Base-by-base conservation (phyloP, 164 flowering plant species). In the Vitis labrusca region DNA sequence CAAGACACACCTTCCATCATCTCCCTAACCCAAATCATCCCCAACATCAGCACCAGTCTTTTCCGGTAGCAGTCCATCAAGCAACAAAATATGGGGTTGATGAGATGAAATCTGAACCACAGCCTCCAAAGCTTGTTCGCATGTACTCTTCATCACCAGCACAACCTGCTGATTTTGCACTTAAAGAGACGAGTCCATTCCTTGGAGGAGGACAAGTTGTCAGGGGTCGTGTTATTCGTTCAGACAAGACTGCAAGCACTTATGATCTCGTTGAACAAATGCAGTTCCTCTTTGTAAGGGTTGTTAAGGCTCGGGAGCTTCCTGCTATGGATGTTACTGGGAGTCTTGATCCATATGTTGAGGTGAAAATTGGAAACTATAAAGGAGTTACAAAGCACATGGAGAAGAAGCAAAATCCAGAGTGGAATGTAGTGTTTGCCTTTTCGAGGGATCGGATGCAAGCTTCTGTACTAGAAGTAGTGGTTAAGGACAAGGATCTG, bases 161-260 rank as follows among this genome's bases (percentile, higher is more conserved):
- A 49, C 98, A 93, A 62, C 94, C 88, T 9, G 88, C 73, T 68
- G 98, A 92, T 53, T 94, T 71, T 79, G 89, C 95, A 3, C 85
- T 94, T n/a, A 94, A 94, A 75, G 98, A 91, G 79, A 92, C 97
- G 3, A 94, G 98, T 67, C 98, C 98, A 10, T 84, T 78, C 65
- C 95, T 94, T 32, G 98, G 98, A 50, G 97, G 98, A 6, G 97
- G 98, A 14, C 79, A 83, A 77, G 88, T 94, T 68, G 92, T 92
- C 51, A 92, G 97, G 15, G 97, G 98, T 7, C 93, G 97, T 12
- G 90, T 92, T 19, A 77, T 91, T 63, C 93, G 82, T 59, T 71
- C 80, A 3, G 89, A 88, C 71, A 91, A 85, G 78, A 83, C 86
- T 32, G 76, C 88, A 19, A 84, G 91, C 60, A 92, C 97, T 37